Percentiles rank a stretch among this genome's conserved stretches.
phyloP scores from a whole-genome alignment of 106 monocot species.

The Acanthochlamys bracteata region DNA sequence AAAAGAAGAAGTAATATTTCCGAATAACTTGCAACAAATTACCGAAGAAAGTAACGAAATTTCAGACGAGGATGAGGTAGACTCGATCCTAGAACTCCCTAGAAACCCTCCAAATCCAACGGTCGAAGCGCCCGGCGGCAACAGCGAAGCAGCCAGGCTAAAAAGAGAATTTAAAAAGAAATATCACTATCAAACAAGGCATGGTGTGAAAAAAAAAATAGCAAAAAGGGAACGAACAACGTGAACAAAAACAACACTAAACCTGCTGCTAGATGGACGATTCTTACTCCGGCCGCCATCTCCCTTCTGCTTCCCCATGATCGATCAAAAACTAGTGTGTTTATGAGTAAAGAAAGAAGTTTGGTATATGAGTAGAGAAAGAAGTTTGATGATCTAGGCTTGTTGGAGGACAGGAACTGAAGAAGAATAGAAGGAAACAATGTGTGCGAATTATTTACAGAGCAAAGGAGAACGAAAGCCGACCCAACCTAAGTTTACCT shows the following conservation, averaged over 20 bases:
- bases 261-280: slow-evolving; percentile 70
- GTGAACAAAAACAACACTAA: not conserved
- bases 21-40: too few relatives aligned
- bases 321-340: too few relatives aligned
- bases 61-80: slow-evolving; percentile 29
- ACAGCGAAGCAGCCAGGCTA: slow-evolving; percentile 72
- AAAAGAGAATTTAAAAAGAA: not conserved
- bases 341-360: too few relatives aligned
- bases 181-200: not conserved
- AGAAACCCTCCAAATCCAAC: slow-evolving; percentile 87
- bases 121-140: slow-evolving; percentile 52
- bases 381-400: too few relatives aligned
- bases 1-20: too few relatives aligned
- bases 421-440: too few relatives aligned
- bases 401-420: too few relatives aligned
- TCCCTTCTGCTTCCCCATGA: slow-evolving; percentile 71
- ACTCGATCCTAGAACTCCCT: slow-evolving; percentile 68
- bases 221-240: not conserved
- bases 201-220: not conserved
- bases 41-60: slow-evolving; percentile 36
- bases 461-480: too few relatives aligned
- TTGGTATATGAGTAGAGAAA: too few relatives aligned
- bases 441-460: too few relatives aligned
- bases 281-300: slow-evolving; percentile 42
- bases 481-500: too few relatives aligned